A percentile compares a stretch with the other conserved stretches of the same genome.
These are phyloP conservation scores for Tetrastigma voinierianum DNA, from an alignment of 164 flowering plant species.

Conservation along the genomic window DNA sequence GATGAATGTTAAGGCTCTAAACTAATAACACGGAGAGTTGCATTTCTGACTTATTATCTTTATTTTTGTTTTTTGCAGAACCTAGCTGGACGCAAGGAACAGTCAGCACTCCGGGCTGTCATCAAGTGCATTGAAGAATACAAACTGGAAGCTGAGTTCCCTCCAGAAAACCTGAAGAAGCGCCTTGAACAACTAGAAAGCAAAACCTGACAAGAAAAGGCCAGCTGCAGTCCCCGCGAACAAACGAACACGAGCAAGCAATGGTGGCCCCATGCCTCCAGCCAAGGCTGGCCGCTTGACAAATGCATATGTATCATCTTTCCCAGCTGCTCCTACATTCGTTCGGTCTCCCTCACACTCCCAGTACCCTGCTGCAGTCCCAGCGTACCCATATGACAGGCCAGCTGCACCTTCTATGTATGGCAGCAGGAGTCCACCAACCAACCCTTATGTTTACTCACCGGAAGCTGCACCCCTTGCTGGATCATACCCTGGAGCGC, in stretches of 20 bases:
- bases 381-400: conserved; percentile 51
- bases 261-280: conserved; percentile 96
- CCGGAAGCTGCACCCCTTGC: conserved; percentile 45
- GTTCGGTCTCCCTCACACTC: conserved; percentile 63
- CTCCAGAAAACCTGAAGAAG: conserved; percentile 83
- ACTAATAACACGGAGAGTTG: too few relatives aligned
- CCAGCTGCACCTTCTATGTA: conserved; percentile 56
- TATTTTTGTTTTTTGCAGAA: conserved; percentile 35
- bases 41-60: neutral
- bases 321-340: conserved; percentile 69
- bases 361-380: conserved; percentile 54
- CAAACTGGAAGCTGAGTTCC: conserved; percentile 85
- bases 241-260: conserved; percentile 86
- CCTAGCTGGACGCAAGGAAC: conserved; percentile 83
- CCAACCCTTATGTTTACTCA: conserved; percentile 52
- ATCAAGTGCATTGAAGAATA: conserved; percentile 94
- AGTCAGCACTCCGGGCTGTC: conserved; percentile 85
- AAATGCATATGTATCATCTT: conserved; percentile 92
- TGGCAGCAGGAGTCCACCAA: conserved; percentile 70
- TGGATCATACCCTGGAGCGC: conserved; percentile 53
- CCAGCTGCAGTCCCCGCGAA: conserved; percentile 78
- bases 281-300: conserved; percentile 94
- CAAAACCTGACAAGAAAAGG: conserved; percentile 75
- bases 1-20: too few relatives aligned
- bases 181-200: conserved; percentile 90